Evolutionary conservation across 805 yeast species (phyloP), one percentile per base, ranked within the genome.

Genomic region (Wickerhamomyces xylosicus): DNA sequence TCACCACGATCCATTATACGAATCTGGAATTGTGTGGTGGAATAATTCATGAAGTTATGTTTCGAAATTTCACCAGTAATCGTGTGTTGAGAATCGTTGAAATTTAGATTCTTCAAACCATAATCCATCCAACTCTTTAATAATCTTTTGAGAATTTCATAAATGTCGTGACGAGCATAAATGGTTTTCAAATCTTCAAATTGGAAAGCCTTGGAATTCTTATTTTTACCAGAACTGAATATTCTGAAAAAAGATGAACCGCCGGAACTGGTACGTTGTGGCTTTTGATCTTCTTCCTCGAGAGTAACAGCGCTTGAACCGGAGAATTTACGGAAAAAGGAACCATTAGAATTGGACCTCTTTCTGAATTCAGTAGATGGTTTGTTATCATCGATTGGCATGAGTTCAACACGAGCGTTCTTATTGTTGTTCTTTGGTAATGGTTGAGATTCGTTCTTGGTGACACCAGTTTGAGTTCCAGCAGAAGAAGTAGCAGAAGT

Each of bases 101-200:
- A 58, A 31, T 58, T 62, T 42, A 82, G 65, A 43, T 74, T 69
- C 47, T 71, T 73, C 49, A 82, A 59, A 8, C 92, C 90, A 49
- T 80, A 80, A 43, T 71, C 74, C 13, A 74, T 69, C 92, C 92
- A 82, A 15, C 80, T 75, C 34, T 58, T 64, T 46, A 82, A 61
- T 40, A 82, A 66, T 34, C 82, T 74, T 53, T 64, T 69, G 48
- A 82, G 60, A 3, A 86, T 85, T 34, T 74, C 73, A 43, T 72
- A 70, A 68, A 81, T 68, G 53, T 81, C 85, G 20, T 63, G 69
- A 41, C 62, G 54, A 29, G 47, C 57, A 34, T 57, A 49, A 8
- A 63, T 59, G 7, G 54, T 54, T 15, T 63, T 56, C 31, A 56
- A 43, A 4, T 63, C 43, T 33, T 54, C 52, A 15, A 42, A 46